These are phyloP conservation scores for Quercus phellos DNA, from an alignment of 331 rosid species.

Conservation along the genomic window DNA sequence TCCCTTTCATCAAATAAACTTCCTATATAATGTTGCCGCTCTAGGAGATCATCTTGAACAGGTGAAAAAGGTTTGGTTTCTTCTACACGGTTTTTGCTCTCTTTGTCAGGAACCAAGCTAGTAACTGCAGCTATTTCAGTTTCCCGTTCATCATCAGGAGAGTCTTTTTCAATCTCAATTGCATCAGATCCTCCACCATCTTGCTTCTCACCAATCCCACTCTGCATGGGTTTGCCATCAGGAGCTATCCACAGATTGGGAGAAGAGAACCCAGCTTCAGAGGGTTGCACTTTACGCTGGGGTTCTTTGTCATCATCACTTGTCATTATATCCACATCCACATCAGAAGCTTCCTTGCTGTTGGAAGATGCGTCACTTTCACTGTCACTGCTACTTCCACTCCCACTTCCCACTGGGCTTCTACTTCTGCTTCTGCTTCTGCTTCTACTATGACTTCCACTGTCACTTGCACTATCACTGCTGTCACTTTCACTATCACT, in stretches of 20 bases:
- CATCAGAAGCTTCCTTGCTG: slow-evolving; percentile 88
- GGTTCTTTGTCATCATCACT: slow-evolving; percentile 93
- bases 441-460: slow-evolving; percentile 87
- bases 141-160: slow-evolving; percentile 50
- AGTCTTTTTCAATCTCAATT: slow-evolving; percentile 67
- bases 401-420: slow-evolving; percentile 72
- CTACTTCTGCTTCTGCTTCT: slow-evolving; percentile 78
- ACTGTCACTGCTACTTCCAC: slow-evolving; percentile 89
- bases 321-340: slow-evolving; percentile 92
- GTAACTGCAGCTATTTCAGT: slow-evolving; percentile 32
- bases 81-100: slow-evolving; percentile 32
- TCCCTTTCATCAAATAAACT: slow-evolving; percentile 68
- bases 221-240: slow-evolving; percentile 44
- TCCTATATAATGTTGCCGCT: slow-evolving; percentile 52
- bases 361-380: slow-evolving; percentile 90
- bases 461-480: slow-evolving; percentile 82
- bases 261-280: slow-evolving; percentile 43
- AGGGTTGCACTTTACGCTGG: slow-evolving; percentile 46
- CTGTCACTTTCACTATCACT: slow-evolving; percentile 88
- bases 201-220: slow-evolving; percentile 56
- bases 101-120: slow-evolving; percentile 26
- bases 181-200: slow-evolving; percentile 60
- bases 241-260: slow-evolving; percentile 48
- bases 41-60: slow-evolving; percentile 49
- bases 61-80: slow-evolving; percentile 47